A percentile compares a stretch with the other conserved stretches of the same genome.
These are phyloP conservation scores for Nitzschia sp. DNA, from an alignment of 108 stramenopile species.

Conservation along the genomic window DNA sequence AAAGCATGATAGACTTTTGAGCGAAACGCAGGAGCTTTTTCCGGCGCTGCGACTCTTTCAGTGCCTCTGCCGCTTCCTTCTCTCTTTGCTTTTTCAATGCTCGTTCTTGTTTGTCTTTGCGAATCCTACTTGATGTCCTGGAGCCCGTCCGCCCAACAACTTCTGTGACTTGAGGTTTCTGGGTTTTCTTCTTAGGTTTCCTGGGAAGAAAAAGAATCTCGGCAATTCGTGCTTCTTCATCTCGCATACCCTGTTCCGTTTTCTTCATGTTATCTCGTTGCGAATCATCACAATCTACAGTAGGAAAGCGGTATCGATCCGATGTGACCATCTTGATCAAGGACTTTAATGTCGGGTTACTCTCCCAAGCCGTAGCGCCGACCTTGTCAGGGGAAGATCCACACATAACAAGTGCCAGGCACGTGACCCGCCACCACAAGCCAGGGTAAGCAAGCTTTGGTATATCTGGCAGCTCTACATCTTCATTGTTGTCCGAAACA, in stretches of 20 bases:
- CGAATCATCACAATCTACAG: slow-evolving; percentile 68
- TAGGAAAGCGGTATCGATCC: slow-evolving; percentile 72
- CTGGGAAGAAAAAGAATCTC: slow-evolving; percentile 58
- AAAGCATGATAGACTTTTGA: slow-evolving; percentile 75
- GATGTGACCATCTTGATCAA: slow-evolving; percentile 79
- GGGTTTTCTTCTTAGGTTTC: slow-evolving; percentile 26
- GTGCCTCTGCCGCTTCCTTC: slow-evolving; percentile 53
- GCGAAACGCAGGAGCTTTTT: slow-evolving; percentile 54
- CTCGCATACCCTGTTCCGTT: slow-evolving; percentile 48
- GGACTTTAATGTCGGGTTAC: slow-evolving; percentile 58
- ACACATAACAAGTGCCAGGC: slow-evolving; percentile 57
- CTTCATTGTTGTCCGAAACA: neutral
- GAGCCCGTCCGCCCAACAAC: slow-evolving; percentile 25
- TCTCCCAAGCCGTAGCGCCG: slow-evolving; percentile 51
- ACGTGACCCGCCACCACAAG: slow-evolving; percentile 76
- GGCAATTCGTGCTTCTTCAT: slow-evolving; percentile 57
- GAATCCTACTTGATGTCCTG: slow-evolving; percentile 47
- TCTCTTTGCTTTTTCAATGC: slow-evolving; percentile 31
- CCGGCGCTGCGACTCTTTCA: slow-evolving; percentile 43
- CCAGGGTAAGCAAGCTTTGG: slow-evolving; percentile 56
- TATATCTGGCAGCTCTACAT: neutral
- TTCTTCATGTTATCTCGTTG: slow-evolving; percentile 54
- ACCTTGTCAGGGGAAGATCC: slow-evolving; percentile 47
- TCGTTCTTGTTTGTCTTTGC: slow-evolving; percentile 50
- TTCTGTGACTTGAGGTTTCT: slow-evolving; percentile 15